phyloP scores from a whole-genome alignment of 805 yeast genomes.

The Kodamaea nitidulidarum region DNA sequence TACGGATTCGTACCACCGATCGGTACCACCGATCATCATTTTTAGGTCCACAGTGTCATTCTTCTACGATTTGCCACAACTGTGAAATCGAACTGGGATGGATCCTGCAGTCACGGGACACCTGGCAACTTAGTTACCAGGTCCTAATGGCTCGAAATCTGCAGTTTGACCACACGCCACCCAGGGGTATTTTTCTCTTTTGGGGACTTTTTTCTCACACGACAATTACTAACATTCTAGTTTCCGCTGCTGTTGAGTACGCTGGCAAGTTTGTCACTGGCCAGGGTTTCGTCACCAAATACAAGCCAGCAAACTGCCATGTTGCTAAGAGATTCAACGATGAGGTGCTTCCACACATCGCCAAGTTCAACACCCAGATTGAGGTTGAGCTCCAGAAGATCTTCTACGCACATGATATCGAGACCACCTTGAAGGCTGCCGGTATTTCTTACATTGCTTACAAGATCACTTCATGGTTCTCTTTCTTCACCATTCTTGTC shows the following conservation, averaged over 20 bases:
- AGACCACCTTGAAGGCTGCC: constrained; percentile 69
- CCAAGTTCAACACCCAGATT: constrained; percentile 43
- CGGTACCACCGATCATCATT: too few species aligned
- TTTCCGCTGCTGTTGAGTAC: constrained; percentile 74
- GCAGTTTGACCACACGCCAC: not conserved
- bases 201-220: constrained; percentile 7
- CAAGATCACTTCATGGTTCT: constrained; percentile 70
- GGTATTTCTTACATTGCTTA: constrained; percentile 59
- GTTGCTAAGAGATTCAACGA: constrained; percentile 35
- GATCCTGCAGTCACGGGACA: too few species aligned
- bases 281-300: constrained; percentile 72
- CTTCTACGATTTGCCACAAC: too few species aligned
- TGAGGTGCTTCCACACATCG: constrained; percentile 38
- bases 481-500: constrained; percentile 64
- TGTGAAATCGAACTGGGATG: not conserved
- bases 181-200: constrained; percentile 3
- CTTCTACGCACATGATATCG: constrained; percentile 65
- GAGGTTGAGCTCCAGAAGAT: constrained; percentile 56
- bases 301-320: constrained; percentile 54
- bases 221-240: constrained; percentile 26
- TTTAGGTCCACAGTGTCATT: too few species aligned
- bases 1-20: too few species aligned
- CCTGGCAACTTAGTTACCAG: too few species aligned
- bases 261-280: constrained; percentile 71
- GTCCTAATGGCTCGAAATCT: too few species aligned